Evolutionary conservation across 2,329 filamentous ascomycete species (phyloP).

Genomic region (Sarocladiaceae sp.): DNA sequence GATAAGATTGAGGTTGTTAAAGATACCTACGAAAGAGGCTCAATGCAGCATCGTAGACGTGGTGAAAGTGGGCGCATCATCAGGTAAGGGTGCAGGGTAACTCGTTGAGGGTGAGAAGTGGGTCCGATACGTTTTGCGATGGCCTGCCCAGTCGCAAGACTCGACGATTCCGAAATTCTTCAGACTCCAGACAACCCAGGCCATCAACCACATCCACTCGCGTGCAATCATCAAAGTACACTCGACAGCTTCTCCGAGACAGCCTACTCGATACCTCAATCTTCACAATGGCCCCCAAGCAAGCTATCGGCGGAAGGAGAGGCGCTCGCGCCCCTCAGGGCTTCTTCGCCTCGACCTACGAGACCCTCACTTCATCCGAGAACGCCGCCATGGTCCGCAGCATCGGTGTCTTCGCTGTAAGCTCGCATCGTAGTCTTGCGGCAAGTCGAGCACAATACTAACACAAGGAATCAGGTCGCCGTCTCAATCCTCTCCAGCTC

Average conservation of each 20-base stretch:
- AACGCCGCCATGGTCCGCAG: slow-evolving; percentile 64
- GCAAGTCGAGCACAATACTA: not conserved
- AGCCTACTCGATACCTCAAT: not conserved
- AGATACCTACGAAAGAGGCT: too few species aligned
- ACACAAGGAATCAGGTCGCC: slow-evolving; percentile 40
- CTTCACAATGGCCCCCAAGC: slow-evolving; percentile 56
- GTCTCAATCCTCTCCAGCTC: slow-evolving; percentile 62
- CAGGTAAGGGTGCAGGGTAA: not conserved
- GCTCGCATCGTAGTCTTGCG: slow-evolving; percentile 22
- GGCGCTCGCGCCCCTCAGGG: slow-evolving; percentile 37
- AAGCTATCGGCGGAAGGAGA: slow-evolving; percentile 38
- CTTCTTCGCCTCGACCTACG: slow-evolving; percentile 52
- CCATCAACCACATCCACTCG: slow-evolving; percentile 9
- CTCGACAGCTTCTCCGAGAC: not conserved
- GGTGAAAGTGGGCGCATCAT: too few species aligned
- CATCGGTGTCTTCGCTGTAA: slow-evolving; percentile 61
- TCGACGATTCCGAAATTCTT: slow-evolving; percentile 1
- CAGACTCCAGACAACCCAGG: not conserved
- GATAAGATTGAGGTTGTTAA: too few species aligned
- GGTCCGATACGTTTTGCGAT: not conserved
- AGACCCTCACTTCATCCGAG: slow-evolving; percentile 57
- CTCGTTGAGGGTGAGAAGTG: not conserved
- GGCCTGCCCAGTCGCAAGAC: not conserved
- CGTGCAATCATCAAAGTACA: not conserved
- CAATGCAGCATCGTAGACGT: too few species aligned